Conservation (phyloP, 805 yeast species). For the Zygosaccharomyces lentus region DNA sequence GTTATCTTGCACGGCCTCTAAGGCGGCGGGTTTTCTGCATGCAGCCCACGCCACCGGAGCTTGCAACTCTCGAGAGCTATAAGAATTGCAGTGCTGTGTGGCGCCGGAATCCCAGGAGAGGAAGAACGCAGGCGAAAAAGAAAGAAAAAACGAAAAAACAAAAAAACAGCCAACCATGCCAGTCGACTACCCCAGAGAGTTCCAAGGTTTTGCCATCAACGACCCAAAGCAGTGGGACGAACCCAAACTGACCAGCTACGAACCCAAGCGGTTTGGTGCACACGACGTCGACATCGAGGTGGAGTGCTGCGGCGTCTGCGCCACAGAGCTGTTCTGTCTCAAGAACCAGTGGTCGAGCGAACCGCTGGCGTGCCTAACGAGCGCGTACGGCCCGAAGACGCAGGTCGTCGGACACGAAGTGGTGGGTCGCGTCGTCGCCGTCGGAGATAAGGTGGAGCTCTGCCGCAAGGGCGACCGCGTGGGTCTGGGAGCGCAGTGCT, state of each 20-base stretch:
- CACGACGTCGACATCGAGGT: slow-evolving; percentile 53
- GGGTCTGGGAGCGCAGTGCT: slow-evolving; percentile 71
- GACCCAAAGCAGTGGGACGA: slow-evolving; percentile 50
- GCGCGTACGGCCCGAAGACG: slow-evolving; percentile 23
- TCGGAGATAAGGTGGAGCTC: slow-evolving; percentile 53
- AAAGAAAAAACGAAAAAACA: not conserved
- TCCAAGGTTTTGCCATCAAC: slow-evolving; percentile 56
- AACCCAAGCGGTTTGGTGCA: slow-evolving; percentile 44
- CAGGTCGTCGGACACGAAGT: slow-evolving; percentile 68
- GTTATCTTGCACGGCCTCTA: too few species aligned
- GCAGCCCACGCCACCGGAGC: not conserved
- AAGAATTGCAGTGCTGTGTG: not conserved
- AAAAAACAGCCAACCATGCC: slow-evolving; percentile 1
- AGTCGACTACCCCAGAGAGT: slow-evolving; percentile 37
- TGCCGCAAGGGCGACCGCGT: slow-evolving; percentile 68
- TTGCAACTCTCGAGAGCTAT: not conserved
- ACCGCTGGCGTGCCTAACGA: slow-evolving; percentile 12
- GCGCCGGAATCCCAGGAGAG: not conserved
- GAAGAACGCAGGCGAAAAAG: not conserved
- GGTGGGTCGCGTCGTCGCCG: slow-evolving; percentile 52
- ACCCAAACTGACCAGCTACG: slow-evolving; percentile 48
- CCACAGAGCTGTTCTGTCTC: slow-evolving; percentile 44
- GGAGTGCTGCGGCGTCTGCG: slow-evolving; percentile 65
- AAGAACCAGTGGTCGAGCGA: slow-evolving; percentile 24
- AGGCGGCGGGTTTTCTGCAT: too few species aligned